phyloP scores from a whole-genome alignment of 805 yeast genomes.

The Lipomyces starkeyi region DNA sequence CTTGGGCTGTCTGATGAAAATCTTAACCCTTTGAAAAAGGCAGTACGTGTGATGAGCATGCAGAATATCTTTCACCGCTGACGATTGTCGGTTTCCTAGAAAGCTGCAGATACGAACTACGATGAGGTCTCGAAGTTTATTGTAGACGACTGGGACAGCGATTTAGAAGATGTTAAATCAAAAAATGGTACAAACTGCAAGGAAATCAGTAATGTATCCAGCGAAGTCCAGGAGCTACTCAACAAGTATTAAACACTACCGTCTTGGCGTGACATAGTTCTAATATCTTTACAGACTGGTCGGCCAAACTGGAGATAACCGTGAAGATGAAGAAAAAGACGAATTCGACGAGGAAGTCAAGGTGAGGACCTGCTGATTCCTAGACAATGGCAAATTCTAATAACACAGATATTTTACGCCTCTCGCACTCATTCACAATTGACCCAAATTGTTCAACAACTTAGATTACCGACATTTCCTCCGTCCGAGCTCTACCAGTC shows the following conservation, averaged over 20 bases:
- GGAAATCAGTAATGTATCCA: constrained; percentile 47
- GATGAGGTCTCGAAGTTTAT: constrained; percentile 50
- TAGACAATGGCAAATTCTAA: not conserved
- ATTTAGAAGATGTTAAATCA: constrained; percentile 37
- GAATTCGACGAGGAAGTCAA: constrained; percentile 27
- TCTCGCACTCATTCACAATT: constrained; percentile 93
- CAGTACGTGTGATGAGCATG: not conserved
- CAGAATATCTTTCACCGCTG: not conserved
- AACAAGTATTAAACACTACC: constrained; percentile 42
- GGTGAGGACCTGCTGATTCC: constrained; percentile 3
- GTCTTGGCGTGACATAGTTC: not conserved
- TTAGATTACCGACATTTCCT: constrained; percentile 65
- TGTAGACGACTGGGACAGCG: constrained; percentile 51
- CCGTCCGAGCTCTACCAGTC: constrained; percentile 53
- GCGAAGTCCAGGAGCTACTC: constrained; percentile 58
- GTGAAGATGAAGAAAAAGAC: constrained; percentile 21
- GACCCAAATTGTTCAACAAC: constrained; percentile 76
- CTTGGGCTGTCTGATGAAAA: constrained; percentile 3
- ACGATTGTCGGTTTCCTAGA: constrained; percentile 8
- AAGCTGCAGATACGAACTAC: constrained; percentile 36
- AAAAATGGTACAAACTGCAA: constrained; percentile 32
- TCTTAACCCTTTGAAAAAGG: not conserved
- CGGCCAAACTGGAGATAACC: constrained; percentile 33
- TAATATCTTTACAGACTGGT: constrained; percentile 9
- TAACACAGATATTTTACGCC: constrained; percentile 61